Conservation (phyloP, 176 grass and related monocot species). For the Oryza meridionalis region DNA sequence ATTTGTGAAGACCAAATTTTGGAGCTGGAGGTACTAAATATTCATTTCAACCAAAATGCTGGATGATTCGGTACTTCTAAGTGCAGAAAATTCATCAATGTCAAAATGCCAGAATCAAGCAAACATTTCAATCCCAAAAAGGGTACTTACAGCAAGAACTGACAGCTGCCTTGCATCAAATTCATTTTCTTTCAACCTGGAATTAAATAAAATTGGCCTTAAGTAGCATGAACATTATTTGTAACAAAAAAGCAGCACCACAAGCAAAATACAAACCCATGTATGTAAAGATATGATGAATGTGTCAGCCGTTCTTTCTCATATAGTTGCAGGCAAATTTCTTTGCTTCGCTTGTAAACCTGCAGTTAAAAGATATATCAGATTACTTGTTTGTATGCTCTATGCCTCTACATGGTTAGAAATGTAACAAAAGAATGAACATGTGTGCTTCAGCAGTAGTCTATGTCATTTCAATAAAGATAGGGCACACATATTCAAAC, state of each 20-base stretch:
- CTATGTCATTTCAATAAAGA: background rate
- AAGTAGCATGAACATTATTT: slow-evolving; percentile 20
- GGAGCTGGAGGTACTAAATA: slow-evolving; percentile 29
- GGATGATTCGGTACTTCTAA: slow-evolving; percentile 18
- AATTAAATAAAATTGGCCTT: slow-evolving; percentile 33
- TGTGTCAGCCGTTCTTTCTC: slow-evolving; percentile 89
- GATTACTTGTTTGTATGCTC: slow-evolving; percentile 7
- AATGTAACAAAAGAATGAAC: slow-evolving; percentile 34
- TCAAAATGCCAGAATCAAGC: background rate
- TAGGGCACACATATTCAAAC: background rate
- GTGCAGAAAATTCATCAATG: background rate
- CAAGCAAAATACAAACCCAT: slow-evolving; percentile 70
- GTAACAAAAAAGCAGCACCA: slow-evolving; percentile 27
- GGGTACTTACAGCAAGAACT: slow-evolving; percentile 75
- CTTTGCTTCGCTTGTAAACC: slow-evolving; percentile 79
- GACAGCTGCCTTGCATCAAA: slow-evolving; percentile 75
- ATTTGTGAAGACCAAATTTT: slow-evolving; percentile 17
- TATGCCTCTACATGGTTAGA: slow-evolving; percentile 20
- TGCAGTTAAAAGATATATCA: slow-evolving; percentile 35
- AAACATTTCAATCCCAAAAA: slow-evolving; percentile 18
- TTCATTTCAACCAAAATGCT: slow-evolving; percentile 24
- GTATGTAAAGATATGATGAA: slow-evolving; percentile 85
- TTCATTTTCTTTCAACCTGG: slow-evolving; percentile 78
- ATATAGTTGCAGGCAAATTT: slow-evolving; percentile 91
- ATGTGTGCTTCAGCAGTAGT: background rate